These are phyloP conservation scores for Diacronema lutheri DNA, from an alignment of 78 protist genomes.

Conservation along the genomic window DNA sequence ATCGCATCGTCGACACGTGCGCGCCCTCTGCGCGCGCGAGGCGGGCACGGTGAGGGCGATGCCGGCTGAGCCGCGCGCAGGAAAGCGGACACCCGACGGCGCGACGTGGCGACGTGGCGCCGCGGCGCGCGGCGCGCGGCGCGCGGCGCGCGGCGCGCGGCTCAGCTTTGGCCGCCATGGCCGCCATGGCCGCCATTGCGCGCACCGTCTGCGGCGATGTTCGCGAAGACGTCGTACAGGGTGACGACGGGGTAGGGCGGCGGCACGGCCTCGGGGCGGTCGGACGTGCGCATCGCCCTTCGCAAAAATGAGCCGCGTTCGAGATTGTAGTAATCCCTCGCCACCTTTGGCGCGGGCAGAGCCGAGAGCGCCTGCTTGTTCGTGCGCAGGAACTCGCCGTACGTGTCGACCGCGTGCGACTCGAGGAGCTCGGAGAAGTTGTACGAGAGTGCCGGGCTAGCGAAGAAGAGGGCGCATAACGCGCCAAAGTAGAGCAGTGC, in stretches of 20 bases:
- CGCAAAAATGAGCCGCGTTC: not conserved
- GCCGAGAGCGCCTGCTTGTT: not conserved
- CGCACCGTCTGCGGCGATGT: not conserved
- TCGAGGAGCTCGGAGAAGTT: slow-evolving; percentile 20
- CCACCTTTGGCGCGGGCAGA: not conserved
- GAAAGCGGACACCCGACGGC: too few species aligned
- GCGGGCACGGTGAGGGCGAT: too few species aligned
- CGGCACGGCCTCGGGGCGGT: not conserved
- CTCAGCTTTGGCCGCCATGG: too few species aligned
- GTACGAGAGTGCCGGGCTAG: slow-evolving; percentile 4
- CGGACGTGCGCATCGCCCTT: not conserved
- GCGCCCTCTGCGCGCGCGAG: not conserved
- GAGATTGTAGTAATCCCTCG: not conserved
- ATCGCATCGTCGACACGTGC: not conserved
- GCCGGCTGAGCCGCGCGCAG: too few species aligned
- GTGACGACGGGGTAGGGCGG: not conserved
- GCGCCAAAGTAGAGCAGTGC: not conserved
- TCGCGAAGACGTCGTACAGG: not conserved
- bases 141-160: too few species aligned
- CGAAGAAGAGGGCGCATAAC: not conserved
- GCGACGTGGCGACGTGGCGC: too few species aligned
- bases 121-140: too few species aligned
- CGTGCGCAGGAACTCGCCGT: slow-evolving; percentile 23
- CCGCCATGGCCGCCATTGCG: too few species aligned
- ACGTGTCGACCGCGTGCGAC: slow-evolving; percentile 29